Evolutionary conservation across 2,329 filamentous ascomycete species (phyloP).

Genomic region (Rutstroemia sp.): DNA sequence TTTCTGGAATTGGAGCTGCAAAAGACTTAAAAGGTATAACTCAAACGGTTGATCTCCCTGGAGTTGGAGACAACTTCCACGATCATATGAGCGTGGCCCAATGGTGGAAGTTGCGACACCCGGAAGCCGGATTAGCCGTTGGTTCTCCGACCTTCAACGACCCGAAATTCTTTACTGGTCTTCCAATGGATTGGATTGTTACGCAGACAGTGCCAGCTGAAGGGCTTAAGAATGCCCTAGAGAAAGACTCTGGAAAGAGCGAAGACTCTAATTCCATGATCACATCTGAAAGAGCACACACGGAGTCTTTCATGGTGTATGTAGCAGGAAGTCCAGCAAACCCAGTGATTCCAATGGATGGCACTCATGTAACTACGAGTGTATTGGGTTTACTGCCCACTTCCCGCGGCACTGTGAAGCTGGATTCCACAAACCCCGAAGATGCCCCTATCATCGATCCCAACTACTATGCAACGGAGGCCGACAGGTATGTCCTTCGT

Average conservation of each 20-base stretch:
- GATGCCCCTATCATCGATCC: conserved; percentile 12
- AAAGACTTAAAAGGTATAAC: neutral
- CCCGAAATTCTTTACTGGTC: neutral
- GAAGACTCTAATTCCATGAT: neutral
- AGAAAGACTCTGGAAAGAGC: neutral
- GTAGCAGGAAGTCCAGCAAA: neutral
- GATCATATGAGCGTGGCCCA: neutral
- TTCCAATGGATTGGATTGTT: neutral
- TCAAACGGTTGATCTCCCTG: neutral
- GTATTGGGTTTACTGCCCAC: conserved; percentile 10
- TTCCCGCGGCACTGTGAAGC: conserved; percentile 10
- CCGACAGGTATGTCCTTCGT: conserved; percentile 10
- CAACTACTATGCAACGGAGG: conserved; percentile 12
- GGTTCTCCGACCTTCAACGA: neutral
- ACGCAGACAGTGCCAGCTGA: neutral
- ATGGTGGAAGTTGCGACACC: neutral
- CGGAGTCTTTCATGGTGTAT: neutral
- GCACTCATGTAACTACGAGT: conserved; percentile 6
- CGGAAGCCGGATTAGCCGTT: neutral
- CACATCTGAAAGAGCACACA: neutral
- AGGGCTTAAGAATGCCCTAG: neutral
- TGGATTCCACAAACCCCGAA: conserved; percentile 1
- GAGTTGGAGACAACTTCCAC: neutral
- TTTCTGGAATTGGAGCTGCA: neutral
- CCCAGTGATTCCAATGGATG: conserved; percentile 10